phyloP scores from a whole-genome alignment of 495 filamentous ascomycete genomes.

The Neurospora tetraspora region DNA sequence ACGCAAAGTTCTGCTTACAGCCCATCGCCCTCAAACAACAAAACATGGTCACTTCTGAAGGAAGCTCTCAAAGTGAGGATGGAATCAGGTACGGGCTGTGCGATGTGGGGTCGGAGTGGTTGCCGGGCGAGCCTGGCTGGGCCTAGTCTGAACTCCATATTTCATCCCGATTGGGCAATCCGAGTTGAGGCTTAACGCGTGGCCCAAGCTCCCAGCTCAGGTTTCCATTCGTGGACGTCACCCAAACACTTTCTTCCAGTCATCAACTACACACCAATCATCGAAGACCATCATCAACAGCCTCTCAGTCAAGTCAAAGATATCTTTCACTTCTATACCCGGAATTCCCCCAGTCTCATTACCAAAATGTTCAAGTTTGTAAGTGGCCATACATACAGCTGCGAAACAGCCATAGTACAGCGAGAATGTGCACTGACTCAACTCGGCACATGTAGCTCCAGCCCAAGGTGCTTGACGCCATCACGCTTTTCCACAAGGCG shows the following conservation, averaged over 20 bases:
- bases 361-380: background rate
- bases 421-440: conserved; percentile 2
- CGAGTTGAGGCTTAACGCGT: background rate
- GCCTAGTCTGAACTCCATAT: background rate
- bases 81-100: background rate
- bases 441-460: conserved; percentile 18
- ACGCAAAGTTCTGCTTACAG: background rate
- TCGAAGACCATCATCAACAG: background rate
- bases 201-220: background rate
- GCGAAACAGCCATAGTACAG: background rate
- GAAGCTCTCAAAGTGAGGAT: background rate
- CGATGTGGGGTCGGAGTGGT: background rate
- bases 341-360: background rate
- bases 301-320: background rate
- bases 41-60: background rate
- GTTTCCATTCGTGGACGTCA: background rate
- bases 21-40: background rate
- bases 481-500: conserved; percentile 92
- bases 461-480: conserved; percentile 78
- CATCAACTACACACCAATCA: background rate
- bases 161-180: background rate
- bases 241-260: background rate
- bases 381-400: background rate
- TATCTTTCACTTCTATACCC: background rate
- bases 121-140: background rate